Evolutionary conservation across 805 yeast species (phyloP), one percentile per base, ranked within the genome.

Genomic region (Candida khao-thaluensis): DNA sequence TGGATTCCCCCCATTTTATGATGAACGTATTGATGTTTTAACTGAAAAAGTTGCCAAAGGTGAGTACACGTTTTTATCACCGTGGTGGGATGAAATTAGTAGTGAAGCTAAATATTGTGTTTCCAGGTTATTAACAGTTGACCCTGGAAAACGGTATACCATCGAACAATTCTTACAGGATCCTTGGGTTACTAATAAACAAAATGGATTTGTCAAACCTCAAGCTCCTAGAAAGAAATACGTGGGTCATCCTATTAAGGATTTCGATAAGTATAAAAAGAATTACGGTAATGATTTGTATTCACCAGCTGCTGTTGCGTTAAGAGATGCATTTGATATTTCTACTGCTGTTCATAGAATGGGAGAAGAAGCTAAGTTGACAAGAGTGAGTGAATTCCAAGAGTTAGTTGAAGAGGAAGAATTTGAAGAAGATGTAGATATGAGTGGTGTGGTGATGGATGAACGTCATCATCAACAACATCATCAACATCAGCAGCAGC

Each of bases 1-100:
- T 66, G 99, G 99, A 3, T 93, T 93, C 64, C 99, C 99, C 1
- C 99, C 99, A 4, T 93, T 93, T 57, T 93, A 89, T 61, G 95
- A 87, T 56, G 93, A 85, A 54, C 67, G 81, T 43, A 82, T 82
- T 44, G 90, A 83, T 43, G 71, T 74, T 2, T 69, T 85, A 43
- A 85, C 95, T 4, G 83, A 78, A 48, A 83, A 85, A 50, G 90
- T 85, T 16, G 86, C 90, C n/a, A 69, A 67, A 43, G 95, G 93
- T 25, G 84, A 84, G 54, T 85, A 73, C 57, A 79, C 85, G 9
- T 85, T 85, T 50, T 64, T 85, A 49, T 68, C 79, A 24, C 95
- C 95, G 1, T 85, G 95, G 95, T 85, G 95, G 95, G 95, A 85
- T 58, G 93, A 85, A 48, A 82, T 85, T 25, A 73, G 82, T 35